phyloP scores from a whole-genome alignment of 1,139 yeast species.

The Kodamaea sp. region DNA sequence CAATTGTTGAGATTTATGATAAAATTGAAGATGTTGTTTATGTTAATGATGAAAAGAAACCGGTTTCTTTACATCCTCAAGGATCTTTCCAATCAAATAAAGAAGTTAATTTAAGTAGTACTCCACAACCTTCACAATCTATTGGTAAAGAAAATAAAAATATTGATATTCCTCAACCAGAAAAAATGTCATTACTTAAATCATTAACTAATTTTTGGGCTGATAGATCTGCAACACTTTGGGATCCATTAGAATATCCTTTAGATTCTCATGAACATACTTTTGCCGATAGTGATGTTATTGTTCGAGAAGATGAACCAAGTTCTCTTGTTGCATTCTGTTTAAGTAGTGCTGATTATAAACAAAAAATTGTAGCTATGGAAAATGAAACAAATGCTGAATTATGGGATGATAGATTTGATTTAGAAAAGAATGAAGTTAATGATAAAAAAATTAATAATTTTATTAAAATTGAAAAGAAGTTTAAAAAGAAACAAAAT shows the following conservation, averaged over 20 bases:
- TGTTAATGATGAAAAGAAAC: constrained; percentile 24
- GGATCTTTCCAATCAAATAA: background rate
- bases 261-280: constrained; percentile 79
- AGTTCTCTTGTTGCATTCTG: constrained; percentile 93
- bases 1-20: constrained; percentile 88
- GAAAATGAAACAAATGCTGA: constrained; percentile 21
- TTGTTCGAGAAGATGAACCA: constrained; percentile 96
- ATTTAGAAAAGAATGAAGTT: constrained; percentile 21
- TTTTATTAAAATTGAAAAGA: constrained; percentile 43
- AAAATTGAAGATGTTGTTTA: constrained; percentile 85
- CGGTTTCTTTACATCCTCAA: constrained; percentile 20
- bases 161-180: constrained; percentile 46
- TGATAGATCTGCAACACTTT: constrained; percentile 89
- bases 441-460: constrained; percentile 35
- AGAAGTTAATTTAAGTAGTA: background rate
- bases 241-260: constrained; percentile 92
- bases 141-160: constrained; percentile 9
- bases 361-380: constrained; percentile 53
- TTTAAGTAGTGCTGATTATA: constrained; percentile 77
- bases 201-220: constrained; percentile 95
- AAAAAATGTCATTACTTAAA: constrained; percentile 72
- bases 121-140: background rate
- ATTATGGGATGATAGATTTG: constrained; percentile 13
- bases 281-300: constrained; percentile 89
- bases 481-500: constrained; percentile 35